Percentiles rank a stretch among this genome's conserved stretches.
Conservation (phyloP, 306 rosid genomes). For the Luffa acutangula region DNA sequence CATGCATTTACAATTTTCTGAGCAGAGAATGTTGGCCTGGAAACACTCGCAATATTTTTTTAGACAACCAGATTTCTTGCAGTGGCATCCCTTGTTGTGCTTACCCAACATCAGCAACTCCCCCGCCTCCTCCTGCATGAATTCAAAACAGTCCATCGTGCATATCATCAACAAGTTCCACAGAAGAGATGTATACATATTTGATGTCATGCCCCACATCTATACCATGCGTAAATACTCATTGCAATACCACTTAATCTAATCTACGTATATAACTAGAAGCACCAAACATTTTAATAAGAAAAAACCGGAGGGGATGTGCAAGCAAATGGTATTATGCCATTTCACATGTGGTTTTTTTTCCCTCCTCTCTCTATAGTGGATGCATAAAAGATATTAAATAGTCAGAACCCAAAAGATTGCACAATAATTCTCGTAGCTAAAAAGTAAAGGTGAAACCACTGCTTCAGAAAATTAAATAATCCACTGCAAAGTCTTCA, state of each 20-base stretch:
- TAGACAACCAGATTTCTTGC: constrained; percentile 97
- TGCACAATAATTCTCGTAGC: not conserved
- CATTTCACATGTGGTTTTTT: not conserved
- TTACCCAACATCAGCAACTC: constrained; percentile 74
- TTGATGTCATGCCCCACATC: not conserved
- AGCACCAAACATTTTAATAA: not conserved
- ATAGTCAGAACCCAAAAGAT: not conserved
- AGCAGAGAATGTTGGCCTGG: constrained; percentile 97
- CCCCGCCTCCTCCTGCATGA: constrained; percentile 77
- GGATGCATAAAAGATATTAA: not conserved
- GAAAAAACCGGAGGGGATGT: not conserved
- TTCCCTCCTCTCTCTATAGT: not conserved
- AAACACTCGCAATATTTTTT: constrained; percentile 97
- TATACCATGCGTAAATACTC: not conserved
- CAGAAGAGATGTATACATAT: not conserved
- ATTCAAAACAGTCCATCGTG: constrained; percentile 8
- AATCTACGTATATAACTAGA: not conserved
- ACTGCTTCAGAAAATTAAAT: not conserved
- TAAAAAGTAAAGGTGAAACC: not conserved
- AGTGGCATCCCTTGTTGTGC: constrained; percentile 99
- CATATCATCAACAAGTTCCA: constrained; percentile 2
- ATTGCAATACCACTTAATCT: not conserved
- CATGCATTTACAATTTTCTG: constrained; percentile 95
- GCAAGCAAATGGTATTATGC: not conserved
- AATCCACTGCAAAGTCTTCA: not conserved